Evolutionary conservation across 768 basidiomycete species (phyloP), one percentile per base, ranked within the genome.

Genomic region (Tricholomella constricta): DNA sequence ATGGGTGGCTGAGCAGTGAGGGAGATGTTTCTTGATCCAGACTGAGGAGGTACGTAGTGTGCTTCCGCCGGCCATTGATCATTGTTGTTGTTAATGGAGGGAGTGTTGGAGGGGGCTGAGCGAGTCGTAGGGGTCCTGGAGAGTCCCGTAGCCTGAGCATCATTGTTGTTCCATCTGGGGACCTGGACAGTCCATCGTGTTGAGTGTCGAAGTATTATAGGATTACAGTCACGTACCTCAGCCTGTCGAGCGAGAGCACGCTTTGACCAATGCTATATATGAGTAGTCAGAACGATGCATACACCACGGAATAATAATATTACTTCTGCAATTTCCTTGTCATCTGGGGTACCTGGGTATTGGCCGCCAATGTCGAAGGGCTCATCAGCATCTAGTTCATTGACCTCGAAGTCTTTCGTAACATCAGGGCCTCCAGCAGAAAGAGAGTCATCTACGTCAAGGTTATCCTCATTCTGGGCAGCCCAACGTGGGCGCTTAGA

Each of bases 1-100:
- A 10, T 15, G 15, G 11, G 34, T 19, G 56, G 56, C 27, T 57
- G 56, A 2, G 32, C 47, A 0, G 25, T 57, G 26, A 57, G 40
- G 9, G 27, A n/a, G n/a, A 57, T 34, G 8, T 19, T 25, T 12
- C 51, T 20, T 3, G 36, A 23, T 2, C 44, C 46, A 22, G 34
- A 11, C 1, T 19, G 22, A 14, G 50, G 46, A 12, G 35, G 56
- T 6, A 38, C 11, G 20, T 48, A 52, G 17, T 52, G 47, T 6
- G 56, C 45, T 6, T 45, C 46, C 9, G 23, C 3, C 6, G 43
- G 50, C 45, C 51, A 57, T 4, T 31, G 12, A 32, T 4, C 37
- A 6, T 20, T 23, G 27, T 29, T 29, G 29, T n/a, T n/a, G n/a
- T n/a, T n/a, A n/a, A n/a, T n/a, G n/a, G n/a, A n/a, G n/a, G n/a